Evolutionary conservation across 805 yeast species (phyloP).

Genomic region (Saccharomycopsis amapae): DNA sequence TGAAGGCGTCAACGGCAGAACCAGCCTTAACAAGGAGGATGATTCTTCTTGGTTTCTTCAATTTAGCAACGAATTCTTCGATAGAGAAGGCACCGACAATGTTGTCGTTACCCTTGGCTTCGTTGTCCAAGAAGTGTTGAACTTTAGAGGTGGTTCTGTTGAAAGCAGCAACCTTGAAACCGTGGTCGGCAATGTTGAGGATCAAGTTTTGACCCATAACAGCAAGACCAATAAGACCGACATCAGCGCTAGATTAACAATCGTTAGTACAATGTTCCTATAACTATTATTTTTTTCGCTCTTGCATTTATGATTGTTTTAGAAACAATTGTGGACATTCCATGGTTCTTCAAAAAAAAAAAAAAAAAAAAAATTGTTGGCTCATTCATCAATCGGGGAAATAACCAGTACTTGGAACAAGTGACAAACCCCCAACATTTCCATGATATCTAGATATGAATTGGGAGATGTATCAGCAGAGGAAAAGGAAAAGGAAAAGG

Average conservation of each 20-base stretch:
- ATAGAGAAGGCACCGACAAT: slow-evolving; percentile 93
- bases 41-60: slow-evolving; percentile 96
- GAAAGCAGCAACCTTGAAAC: slow-evolving; percentile 88
- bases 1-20: slow-evolving; percentile 85
- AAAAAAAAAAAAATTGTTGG: not conserved
- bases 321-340: too few species aligned
- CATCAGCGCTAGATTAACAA: slow-evolving; percentile 75
- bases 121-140: slow-evolving; percentile 86
- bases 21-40: slow-evolving; percentile 96
- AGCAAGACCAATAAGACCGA: slow-evolving; percentile 98
- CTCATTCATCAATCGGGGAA: too few species aligned
- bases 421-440: too few species aligned
- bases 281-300: too few species aligned
- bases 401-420: too few species aligned
- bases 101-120: slow-evolving; percentile 89
- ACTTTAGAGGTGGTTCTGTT: slow-evolving; percentile 97
- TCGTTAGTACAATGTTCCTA: too few species aligned
- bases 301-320: too few species aligned
- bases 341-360: too few species aligned
- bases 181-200: slow-evolving; percentile 97
- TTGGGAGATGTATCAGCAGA: too few species aligned
- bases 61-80: slow-evolving; percentile 76
- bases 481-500: not conserved
- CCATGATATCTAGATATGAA: too few species aligned
- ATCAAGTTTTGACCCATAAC: slow-evolving; percentile 99